Conservation (phyloP, 495 filamentous ascomycete genomes). For the Lophium mytilinum region DNA sequence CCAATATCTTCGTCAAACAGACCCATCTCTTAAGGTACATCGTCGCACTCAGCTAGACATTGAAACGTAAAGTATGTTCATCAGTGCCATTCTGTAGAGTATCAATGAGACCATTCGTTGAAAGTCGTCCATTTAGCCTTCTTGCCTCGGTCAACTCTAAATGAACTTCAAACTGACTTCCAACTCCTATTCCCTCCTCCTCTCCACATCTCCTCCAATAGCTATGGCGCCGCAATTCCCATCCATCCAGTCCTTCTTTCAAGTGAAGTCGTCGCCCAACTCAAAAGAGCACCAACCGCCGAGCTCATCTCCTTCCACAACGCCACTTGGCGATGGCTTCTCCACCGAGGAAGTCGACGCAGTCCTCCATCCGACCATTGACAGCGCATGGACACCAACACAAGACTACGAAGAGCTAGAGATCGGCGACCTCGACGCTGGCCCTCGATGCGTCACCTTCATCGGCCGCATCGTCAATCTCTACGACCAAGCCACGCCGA, state of each 20-base stretch:
- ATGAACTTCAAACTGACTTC: not conserved
- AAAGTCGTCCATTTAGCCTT: too few relatives aligned
- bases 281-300: not conserved
- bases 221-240: slow-evolving; percentile 35
- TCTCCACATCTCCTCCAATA: not conserved
- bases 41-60: not conserved
- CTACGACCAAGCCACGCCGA: slow-evolving; percentile 32
- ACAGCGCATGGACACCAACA: slow-evolving; percentile 46
- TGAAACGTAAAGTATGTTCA: too few relatives aligned
- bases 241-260: slow-evolving; percentile 49
- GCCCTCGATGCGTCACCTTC: slow-evolving; percentile 45
- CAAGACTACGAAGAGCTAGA: slow-evolving; percentile 42
- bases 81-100: too few relatives aligned
- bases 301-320: not conserved
- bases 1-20: not conserved
- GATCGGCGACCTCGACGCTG: slow-evolving; percentile 46
- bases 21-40: not conserved
- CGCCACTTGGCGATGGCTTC: slow-evolving; percentile 43
- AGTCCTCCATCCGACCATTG: slow-evolving; percentile 33
- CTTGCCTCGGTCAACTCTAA: too few relatives aligned
- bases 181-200: not conserved
- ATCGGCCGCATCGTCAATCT: slow-evolving; percentile 55
- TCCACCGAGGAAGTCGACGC: slow-evolving; percentile 40
- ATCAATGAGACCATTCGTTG: too few relatives aligned
- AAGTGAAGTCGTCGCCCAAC: slow-evolving; percentile 5